A percentile compares a stretch with the other conserved stretches of the same genome.
phyloP scores from a whole-genome alignment of 345 rosid species.

The Murraya koenigii region DNA sequence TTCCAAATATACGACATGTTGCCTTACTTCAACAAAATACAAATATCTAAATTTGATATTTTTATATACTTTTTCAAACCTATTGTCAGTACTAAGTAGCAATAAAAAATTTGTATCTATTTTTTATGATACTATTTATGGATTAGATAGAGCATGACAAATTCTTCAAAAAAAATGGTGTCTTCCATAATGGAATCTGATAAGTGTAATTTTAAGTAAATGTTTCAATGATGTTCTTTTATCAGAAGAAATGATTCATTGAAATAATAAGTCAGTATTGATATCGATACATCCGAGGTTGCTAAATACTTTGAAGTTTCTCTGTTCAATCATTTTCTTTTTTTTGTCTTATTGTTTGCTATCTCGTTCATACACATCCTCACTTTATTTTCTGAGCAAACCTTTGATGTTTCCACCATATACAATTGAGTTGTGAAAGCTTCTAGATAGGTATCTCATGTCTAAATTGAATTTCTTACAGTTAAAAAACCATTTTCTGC shows the following conservation, averaged over 20 bases:
- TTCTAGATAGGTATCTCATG: neutral
- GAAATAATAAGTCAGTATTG: neutral
- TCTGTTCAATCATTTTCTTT: neutral
- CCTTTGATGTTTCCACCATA: neutral
- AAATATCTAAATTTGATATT: neutral
- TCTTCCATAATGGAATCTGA: neutral
- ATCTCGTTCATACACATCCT: too few species aligned
- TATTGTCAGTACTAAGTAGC: neutral
- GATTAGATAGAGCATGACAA: neutral
- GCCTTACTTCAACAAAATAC: neutral
- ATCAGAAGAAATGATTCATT: neutral
- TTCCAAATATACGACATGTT: neutral
- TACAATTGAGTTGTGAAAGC: neutral
- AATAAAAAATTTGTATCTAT: neutral
- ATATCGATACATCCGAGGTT: too few species aligned
- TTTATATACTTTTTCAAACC: neutral
- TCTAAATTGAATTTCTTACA: neutral
- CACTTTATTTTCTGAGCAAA: neutral
- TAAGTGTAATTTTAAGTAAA: too few species aligned
- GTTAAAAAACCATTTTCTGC: constrained; percentile 9
- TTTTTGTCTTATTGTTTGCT: neutral
- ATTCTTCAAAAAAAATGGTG: neutral
- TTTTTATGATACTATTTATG: neutral
- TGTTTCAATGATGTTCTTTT: neutral
- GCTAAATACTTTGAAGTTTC: too few species aligned